phyloP scores from a whole-genome alignment of 306 rosid species.

The Senna tora region DNA sequence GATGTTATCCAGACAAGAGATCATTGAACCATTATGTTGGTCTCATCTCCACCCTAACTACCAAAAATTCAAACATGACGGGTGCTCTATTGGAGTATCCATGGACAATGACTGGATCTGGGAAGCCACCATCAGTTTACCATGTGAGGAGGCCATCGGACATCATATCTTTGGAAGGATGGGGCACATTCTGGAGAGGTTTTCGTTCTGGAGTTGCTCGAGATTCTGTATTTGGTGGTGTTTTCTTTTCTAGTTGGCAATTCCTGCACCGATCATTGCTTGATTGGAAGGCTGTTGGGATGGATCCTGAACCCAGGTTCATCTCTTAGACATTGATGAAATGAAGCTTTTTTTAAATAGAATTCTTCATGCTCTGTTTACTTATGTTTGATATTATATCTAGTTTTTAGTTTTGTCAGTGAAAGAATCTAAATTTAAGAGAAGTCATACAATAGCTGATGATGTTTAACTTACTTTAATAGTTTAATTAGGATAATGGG shows the following conservation, averaged over 20 bases:
- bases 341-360: slow-evolving; percentile 11
- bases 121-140: slow-evolving; percentile 74
- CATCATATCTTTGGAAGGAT: slow-evolving; percentile 83
- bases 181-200: slow-evolving; percentile 85
- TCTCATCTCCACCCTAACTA: slow-evolving; percentile 74
- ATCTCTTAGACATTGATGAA: slow-evolving; percentile 31
- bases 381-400: background rate
- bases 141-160: slow-evolving; percentile 63
- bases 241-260: slow-evolving; percentile 91
- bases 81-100: slow-evolving; percentile 78
- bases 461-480: background rate
- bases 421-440: slow-evolving; percentile 19
- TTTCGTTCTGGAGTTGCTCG: slow-evolving; percentile 77
- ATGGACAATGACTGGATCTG: slow-evolving; percentile 95
- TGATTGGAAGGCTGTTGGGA: slow-evolving; percentile 87
- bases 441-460: slow-evolving; percentile 26
- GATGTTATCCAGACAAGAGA: slow-evolving; percentile 70
- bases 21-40: slow-evolving; percentile 61
- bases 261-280: slow-evolving; percentile 77
- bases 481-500: too few species aligned
- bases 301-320: slow-evolving; percentile 89
- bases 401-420: background rate
- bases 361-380: slow-evolving; percentile 24
- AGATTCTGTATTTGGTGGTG: slow-evolving; percentile 84
- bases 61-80: slow-evolving; percentile 62